Evolutionary conservation across 768 basidiomycete genomes (phyloP).

Genomic region (Boletus insuetus): DNA sequence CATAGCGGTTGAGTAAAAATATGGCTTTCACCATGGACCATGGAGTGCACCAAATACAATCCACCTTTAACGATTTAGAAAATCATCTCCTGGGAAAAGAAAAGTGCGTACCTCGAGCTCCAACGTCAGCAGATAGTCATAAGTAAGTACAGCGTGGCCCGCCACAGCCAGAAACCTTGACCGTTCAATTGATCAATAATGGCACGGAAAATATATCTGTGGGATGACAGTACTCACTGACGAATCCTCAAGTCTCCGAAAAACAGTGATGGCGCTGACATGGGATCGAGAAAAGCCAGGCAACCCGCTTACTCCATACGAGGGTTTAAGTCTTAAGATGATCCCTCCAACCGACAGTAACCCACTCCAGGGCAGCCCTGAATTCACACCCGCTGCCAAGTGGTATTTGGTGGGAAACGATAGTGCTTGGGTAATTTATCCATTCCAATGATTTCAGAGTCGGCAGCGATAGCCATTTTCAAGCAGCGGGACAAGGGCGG

Average conservation of each 20-base stretch:
- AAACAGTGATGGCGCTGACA: neutral
- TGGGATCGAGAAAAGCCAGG: neutral
- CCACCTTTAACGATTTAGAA: neutral
- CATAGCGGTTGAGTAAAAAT: slow-evolving; percentile 23
- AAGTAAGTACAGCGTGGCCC: slow-evolving; percentile 10
- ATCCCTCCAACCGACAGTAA: too few relatives aligned
- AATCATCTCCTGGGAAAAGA: neutral
- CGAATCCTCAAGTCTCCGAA: neutral
- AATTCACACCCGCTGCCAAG: too few relatives aligned
- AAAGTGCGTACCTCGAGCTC: slow-evolving; percentile 11
- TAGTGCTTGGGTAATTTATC: too few relatives aligned
- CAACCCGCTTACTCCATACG: neutral
- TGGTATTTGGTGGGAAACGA: too few relatives aligned
- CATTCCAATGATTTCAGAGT: too few relatives aligned
- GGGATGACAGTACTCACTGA: neutral
- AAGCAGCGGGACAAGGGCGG: too few relatives aligned
- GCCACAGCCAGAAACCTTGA: neutral
- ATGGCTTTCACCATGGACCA: slow-evolving; percentile 9
- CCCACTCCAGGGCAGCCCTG: too few relatives aligned
- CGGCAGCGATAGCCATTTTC: too few relatives aligned
- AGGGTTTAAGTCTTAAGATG: too few relatives aligned
- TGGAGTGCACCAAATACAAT: slow-evolving; percentile 9
- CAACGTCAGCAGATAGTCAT: slow-evolving; percentile 18
- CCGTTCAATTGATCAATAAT: neutral
- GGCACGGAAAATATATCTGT: neutral